Conservation (phyloP, 345 rosid genomes). For the Boechera divaricarpa region DNA sequence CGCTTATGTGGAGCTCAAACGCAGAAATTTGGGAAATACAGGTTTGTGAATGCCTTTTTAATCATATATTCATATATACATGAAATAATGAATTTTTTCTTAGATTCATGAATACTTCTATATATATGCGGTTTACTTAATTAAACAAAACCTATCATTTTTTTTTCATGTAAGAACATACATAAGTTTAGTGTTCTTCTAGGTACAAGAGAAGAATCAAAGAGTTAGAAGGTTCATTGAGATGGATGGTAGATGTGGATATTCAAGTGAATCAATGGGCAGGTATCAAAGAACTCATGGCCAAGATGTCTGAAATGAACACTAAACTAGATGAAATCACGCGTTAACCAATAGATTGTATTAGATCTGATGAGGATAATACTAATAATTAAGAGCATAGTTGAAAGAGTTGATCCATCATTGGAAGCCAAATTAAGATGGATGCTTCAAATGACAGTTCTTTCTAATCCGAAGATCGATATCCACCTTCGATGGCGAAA, state of each 20-base stretch:
- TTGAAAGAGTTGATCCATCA: not conserved
- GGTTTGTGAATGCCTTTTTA: too few relatives aligned
- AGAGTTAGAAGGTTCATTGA: constrained; percentile 41
- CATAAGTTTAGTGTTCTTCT: not conserved
- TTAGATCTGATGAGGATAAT: not conserved
- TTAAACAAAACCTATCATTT: too few relatives aligned
- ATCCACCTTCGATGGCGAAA: constrained; percentile 28
- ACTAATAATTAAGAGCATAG: not conserved
- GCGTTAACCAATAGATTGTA: constrained; percentile 9
- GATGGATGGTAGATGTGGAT: constrained; percentile 42
- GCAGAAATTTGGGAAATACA: too few relatives aligned
- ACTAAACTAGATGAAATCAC: constrained; percentile 30
- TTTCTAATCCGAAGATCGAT: constrained; percentile 33
- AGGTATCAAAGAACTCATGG: constrained; percentile 20
- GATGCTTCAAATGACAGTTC: not conserved
- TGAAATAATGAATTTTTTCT: too few relatives aligned
- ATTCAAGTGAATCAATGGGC: constrained; percentile 32
- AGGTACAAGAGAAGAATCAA: constrained; percentile 37
- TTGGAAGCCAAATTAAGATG: not conserved
- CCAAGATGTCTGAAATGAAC: constrained; percentile 39
- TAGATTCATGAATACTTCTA: too few relatives aligned
- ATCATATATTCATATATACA: too few relatives aligned
- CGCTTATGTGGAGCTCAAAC: too few relatives aligned
- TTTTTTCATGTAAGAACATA: too few relatives aligned
- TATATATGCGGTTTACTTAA: too few relatives aligned